Conservation (phyloP, 371 early-diverging fungal genomes). For the Entomophthora muscae region DNA sequence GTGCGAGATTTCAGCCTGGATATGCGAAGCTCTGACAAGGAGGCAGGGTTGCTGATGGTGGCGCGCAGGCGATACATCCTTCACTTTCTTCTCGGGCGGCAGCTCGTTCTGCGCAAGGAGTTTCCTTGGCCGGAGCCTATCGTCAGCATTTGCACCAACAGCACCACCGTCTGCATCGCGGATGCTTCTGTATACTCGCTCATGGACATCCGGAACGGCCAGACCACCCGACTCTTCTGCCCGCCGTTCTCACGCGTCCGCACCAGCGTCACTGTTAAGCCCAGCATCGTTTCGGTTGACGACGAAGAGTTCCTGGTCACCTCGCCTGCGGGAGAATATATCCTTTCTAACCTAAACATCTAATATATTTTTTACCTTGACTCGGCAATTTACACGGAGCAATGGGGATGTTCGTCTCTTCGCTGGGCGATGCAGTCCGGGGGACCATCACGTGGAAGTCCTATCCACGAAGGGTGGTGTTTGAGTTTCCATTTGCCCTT, state of each 20-base stretch:
- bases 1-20: neutral
- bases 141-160: neutral
- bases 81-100: neutral
- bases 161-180: neutral
- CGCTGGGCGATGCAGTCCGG: slow-evolving; percentile 47
- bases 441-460: slow-evolving; percentile 63
- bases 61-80: neutral
- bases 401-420: slow-evolving; percentile 56
- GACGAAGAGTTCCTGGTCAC: neutral
- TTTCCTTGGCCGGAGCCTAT: neutral
- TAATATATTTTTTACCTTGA: slow-evolving; percentile 11
- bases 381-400: slow-evolving; percentile 23
- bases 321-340: neutral
- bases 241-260: neutral
- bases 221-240: neutral
- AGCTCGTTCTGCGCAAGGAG: neutral
- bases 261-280: neutral
- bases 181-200: neutral
- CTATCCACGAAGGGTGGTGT: slow-evolving; percentile 30
- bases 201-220: neutral
- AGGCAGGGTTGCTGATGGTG: neutral
- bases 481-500: slow-evolving; percentile 58
- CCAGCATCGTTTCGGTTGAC: neutral
- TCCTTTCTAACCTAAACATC: neutral
- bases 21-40: neutral